These are phyloP conservation scores for Daldinia loculata DNA, from an alignment of 495 filamentous ascomycete genomes.

Conservation along the genomic window DNA sequence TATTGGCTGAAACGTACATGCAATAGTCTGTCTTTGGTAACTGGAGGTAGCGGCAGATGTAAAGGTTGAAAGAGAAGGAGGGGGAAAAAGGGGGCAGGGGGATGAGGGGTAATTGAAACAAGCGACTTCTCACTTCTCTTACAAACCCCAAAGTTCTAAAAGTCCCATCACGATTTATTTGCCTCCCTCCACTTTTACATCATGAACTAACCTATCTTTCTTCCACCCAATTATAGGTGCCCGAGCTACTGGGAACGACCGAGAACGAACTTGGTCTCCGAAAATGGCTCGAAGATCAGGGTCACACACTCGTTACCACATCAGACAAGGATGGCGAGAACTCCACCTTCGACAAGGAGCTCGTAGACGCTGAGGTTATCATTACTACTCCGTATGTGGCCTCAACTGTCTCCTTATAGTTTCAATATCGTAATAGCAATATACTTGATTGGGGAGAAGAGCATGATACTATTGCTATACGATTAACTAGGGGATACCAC, in stretches of 20 bases:
- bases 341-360: conserved; percentile 92
- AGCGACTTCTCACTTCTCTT: too few relatives aligned
- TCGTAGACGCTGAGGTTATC: conserved; percentile 97
- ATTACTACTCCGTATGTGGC: conserved; percentile 93
- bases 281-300: conserved; percentile 95
- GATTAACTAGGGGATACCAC: not conserved
- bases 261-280: conserved; percentile 97
- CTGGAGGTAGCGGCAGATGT: conserved; percentile 37
- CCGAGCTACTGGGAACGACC: conserved; percentile 88
- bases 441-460: not conserved
- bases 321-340: conserved; percentile 95
- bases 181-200: conserved; percentile 25
- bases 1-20: conserved; percentile 42
- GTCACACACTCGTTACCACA: conserved; percentile 95
- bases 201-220: conserved; percentile 35
- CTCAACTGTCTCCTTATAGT: conserved; percentile 1
- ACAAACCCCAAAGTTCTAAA: not conserved
- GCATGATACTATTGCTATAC: not conserved
- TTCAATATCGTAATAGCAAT: conserved; percentile 9
- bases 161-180: conserved; percentile 26
- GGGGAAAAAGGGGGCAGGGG: conserved; percentile 16
- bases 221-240: conserved; percentile 64
- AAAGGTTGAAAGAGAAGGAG: conserved; percentile 16
- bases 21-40: conserved; percentile 37
- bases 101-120: conserved; percentile 32